Base-by-base conservation (phyloP, 2,329 filamentous ascomycete genomes). In the Talaromyces sp. region DNA sequence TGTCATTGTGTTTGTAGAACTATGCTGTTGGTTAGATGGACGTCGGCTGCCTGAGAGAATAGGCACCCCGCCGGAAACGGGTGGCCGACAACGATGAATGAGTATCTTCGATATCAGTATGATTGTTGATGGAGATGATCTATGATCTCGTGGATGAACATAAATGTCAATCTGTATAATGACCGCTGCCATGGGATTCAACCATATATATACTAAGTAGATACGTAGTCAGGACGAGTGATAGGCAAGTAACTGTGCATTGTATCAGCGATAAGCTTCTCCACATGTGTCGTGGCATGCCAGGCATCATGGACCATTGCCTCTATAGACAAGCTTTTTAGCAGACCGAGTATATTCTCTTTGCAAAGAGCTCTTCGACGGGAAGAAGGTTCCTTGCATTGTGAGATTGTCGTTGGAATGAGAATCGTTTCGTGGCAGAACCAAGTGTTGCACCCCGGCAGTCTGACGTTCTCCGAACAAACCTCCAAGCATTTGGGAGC, bases 381-480 rank as follows among this genome's bases (percentile, higher is more conserved):
- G 18, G 14, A 33, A 23, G 23, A 23, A 35, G 6, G 14, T 14
- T 14, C 12, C 11, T 12, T 35, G 31, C 31, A 54, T n/a, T 5
- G 31, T 21, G 21, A 21, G 5, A 44, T 44, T 14, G 18, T 23
- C 9, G 18, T 31, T 40, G 28, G 16, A 18, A 21, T 33, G 11
- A 21, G 25, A 33, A 11, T 58, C 50, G 50, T 52, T 37, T 58
- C 52, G 52, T 58, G 52, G 46, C 16, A 42, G 35, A 23, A 35
- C 21, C 14, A 28, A 33, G 40, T 48, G 67, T 70, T 73, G 73
- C 74, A 71, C 72, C 71, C 67, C 68, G 67, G 69, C 66, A 67
- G 68, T 69, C 71, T 75, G 67, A 65, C 72, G 72, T 67, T 70
- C 72, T 69, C 73, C 73, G 72, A 69, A 71, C 68, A 68, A 31